A percentile compares a stretch with the other conserved stretches of the same genome.
These are phyloP conservation scores for Metschnikowia sp. DNA, from an alignment of 805 yeast genomes.

Conservation along the genomic window DNA sequence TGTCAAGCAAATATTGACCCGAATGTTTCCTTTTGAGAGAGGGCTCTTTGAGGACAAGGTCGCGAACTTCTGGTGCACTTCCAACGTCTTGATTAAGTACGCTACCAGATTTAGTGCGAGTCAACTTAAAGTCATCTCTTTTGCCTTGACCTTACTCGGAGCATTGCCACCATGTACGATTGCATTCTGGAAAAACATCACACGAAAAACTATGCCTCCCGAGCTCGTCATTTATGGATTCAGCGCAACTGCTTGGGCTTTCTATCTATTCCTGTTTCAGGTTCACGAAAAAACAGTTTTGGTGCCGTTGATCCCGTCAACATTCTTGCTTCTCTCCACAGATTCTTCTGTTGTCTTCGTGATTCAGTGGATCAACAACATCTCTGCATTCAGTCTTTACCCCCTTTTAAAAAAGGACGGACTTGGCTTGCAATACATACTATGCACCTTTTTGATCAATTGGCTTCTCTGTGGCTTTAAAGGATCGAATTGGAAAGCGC, in stretches of 20 bases:
- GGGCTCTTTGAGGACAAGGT: slow-evolving; percentile 97
- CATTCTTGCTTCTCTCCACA: slow-evolving; percentile 56
- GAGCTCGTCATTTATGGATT: slow-evolving; percentile 58
- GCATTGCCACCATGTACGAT: slow-evolving; percentile 30
- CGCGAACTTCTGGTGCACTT: slow-evolving; percentile 96
- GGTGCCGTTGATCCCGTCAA: slow-evolving; percentile 82
- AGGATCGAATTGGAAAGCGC: slow-evolving; percentile 22
- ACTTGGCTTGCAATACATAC: slow-evolving; percentile 66
- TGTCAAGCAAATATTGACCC: slow-evolving; percentile 51
- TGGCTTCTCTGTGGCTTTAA: slow-evolving; percentile 73
- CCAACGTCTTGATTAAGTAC: slow-evolving; percentile 75
- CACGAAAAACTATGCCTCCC: slow-evolving; percentile 17
- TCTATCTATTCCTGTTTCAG: slow-evolving; percentile 87
- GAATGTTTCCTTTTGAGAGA: slow-evolving; percentile 89
- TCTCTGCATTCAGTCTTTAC: slow-evolving; percentile 81
- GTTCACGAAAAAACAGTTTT: slow-evolving; percentile 93
- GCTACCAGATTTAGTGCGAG: slow-evolving; percentile 48
- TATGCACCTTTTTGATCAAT: slow-evolving; percentile 60
- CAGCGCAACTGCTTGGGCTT: slow-evolving; percentile 80
- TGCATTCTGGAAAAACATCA: slow-evolving; percentile 36
- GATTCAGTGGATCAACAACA: slow-evolving; percentile 83
- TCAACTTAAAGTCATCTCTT: slow-evolving; percentile 58
- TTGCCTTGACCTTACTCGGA: slow-evolving; percentile 47
- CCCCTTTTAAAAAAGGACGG: slow-evolving; percentile 81
- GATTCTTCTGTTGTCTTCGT: slow-evolving; percentile 63